Percentiles rank a stretch among this genome's conserved stretches.
Conservation (phyloP, 352 stramenopile genomes). For the Phytopythium mirpurense region DNA sequence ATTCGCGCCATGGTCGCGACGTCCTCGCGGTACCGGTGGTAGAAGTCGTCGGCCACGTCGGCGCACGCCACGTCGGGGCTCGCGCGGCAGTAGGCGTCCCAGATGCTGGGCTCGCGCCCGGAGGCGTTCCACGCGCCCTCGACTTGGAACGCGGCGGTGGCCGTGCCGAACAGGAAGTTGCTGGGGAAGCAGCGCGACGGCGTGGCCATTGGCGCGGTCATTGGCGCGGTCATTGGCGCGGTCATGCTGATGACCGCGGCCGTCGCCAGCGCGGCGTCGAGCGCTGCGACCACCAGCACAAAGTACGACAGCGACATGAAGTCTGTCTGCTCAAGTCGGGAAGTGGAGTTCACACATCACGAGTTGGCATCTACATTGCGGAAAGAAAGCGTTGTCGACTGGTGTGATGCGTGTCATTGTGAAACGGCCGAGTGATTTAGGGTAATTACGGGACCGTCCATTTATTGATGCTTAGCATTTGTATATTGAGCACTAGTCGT, state of each 20-base stretch:
- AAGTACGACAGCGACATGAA: neutral
- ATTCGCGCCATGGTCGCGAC: slow-evolving; percentile 88
- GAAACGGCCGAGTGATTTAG: neutral
- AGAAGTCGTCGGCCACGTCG: slow-evolving; percentile 91
- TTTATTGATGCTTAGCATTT: no score
- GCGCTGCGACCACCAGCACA: neutral
- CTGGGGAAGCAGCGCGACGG: slow-evolving; percentile 17
- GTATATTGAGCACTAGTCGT: no score
- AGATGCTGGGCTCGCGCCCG: slow-evolving; percentile 19
- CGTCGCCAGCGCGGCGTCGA: neutral
- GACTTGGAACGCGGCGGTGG: slow-evolving; percentile 21
- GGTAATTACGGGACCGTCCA: neutral
- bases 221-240: no score
- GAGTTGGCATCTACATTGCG: no score
- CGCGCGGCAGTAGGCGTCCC: slow-evolving; percentile 19
- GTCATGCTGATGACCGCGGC: neutral
- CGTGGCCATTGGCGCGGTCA: no score
- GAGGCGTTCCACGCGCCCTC: slow-evolving; percentile 17
- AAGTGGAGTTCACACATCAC: no score
- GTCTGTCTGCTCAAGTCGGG: no score
- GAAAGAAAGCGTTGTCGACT: neutral
- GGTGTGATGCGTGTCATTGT: neutral
- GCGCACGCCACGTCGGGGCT: slow-evolving; percentile 53
- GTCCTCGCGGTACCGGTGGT: slow-evolving; percentile 88
- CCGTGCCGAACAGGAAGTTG: slow-evolving; percentile 23